Conservation (phyloP, 495 filamentous ascomycete genomes). For the Neurospora tetrasperma region DNA sequence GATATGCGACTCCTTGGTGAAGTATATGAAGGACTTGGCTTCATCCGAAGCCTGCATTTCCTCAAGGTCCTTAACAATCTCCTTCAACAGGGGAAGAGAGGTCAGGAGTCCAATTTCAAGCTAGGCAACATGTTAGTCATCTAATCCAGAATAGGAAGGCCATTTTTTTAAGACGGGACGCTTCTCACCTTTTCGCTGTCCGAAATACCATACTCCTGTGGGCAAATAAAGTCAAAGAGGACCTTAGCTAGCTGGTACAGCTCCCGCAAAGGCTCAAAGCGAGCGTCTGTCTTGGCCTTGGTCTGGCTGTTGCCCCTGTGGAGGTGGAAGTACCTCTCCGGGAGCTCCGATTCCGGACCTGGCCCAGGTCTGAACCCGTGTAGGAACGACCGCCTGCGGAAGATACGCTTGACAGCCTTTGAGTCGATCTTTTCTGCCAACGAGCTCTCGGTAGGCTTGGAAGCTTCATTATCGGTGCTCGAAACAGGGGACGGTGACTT, state of each 20-base stretch:
- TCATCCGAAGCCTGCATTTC: conserved; percentile 89
- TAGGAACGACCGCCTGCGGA: conserved; percentile 42
- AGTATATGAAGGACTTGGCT: conserved; percentile 95
- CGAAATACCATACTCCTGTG: conserved; percentile 94
- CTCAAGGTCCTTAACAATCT: conserved; percentile 94
- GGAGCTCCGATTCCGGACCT: conserved; percentile 32
- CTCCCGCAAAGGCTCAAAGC: conserved; percentile 80
- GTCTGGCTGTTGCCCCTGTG: conserved; percentile 66
- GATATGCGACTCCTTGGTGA: conserved; percentile 97
- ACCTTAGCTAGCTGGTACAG: conserved; percentile 89
- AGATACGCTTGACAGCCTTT: conserved; percentile 41
- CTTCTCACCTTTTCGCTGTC: conserved; percentile 65
- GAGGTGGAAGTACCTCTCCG: conserved; percentile 77
- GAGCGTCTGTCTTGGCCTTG: conserved; percentile 73
- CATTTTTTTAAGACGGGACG: conserved; percentile 4
- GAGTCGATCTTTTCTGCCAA: conserved; percentile 23
- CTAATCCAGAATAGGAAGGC: not conserved
- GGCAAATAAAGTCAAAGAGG: conserved; percentile 95
- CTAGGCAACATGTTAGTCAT: conserved; percentile 15
- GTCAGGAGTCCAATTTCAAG: conserved; percentile 94
- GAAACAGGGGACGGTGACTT: conserved; percentile 18
- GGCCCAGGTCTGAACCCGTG: conserved; percentile 23
- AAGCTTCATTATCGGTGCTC: not conserved
- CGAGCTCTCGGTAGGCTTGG: conserved; percentile 25
- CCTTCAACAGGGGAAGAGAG: conserved; percentile 81